phyloP scores from a whole-genome alignment of 352 stramenopile species.

The Phytophthora meadii region DNA sequence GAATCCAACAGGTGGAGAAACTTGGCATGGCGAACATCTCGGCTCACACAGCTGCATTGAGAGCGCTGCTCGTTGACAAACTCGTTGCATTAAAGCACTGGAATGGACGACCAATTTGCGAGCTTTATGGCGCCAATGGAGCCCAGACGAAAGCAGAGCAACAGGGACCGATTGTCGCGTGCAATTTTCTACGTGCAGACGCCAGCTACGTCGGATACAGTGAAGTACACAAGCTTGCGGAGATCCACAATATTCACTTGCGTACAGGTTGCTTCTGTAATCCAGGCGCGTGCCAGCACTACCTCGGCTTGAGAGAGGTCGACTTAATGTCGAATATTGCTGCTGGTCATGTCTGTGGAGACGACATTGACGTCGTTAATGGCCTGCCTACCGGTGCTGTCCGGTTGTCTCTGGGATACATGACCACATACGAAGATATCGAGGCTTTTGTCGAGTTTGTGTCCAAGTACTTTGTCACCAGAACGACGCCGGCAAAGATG shows the following conservation, averaged over 20 bases:
- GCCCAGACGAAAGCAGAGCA: background rate
- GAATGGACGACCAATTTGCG: conserved; percentile 53
- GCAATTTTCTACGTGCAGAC: conserved; percentile 67
- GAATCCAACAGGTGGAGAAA: conserved; percentile 50
- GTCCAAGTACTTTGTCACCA: conserved; percentile 68
- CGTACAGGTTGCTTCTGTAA: conserved; percentile 86
- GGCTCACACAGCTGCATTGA: conserved; percentile 57
- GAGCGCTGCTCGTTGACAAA: conserved; percentile 42
- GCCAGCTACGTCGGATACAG: conserved; percentile 73
- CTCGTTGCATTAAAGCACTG: conserved; percentile 54
- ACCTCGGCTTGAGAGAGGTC: conserved; percentile 57
- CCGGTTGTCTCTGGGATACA: conserved; percentile 78
- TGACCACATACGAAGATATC: conserved; percentile 79
- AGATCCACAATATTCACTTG: conserved; percentile 72
- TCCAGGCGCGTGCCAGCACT: conserved; percentile 75
- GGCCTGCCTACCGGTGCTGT: conserved; percentile 71
- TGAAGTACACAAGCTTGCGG: conserved; percentile 71
- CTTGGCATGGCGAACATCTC: conserved; percentile 58
- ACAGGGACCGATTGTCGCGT: conserved; percentile 62
- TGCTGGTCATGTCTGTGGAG: conserved; percentile 73
- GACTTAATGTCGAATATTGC: conserved; percentile 63
- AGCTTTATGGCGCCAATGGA: conserved; percentile 58
- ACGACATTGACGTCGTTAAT: conserved; percentile 74
- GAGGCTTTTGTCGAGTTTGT: conserved; percentile 58
- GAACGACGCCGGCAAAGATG: conserved; percentile 11